Percentiles rank a stretch among this genome's conserved stretches.
Conservation (phyloP, 202 grass and related monocot genomes). For the Musa balbisiana region DNA sequence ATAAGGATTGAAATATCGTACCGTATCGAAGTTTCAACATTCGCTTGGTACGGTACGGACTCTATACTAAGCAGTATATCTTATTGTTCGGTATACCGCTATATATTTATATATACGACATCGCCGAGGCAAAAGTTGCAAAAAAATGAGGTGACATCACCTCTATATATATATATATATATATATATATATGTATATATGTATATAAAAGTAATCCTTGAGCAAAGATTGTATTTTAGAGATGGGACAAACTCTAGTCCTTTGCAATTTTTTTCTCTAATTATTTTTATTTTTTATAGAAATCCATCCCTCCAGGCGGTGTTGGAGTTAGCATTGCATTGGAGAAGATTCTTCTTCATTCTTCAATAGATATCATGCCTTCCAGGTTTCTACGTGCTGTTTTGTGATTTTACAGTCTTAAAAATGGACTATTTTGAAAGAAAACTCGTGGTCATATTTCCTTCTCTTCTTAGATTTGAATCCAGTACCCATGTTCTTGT, state of each 20-base stretch:
- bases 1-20: neutral
- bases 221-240: neutral
- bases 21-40: no score
- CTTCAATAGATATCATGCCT: constrained; percentile 61
- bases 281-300: constrained; percentile 28
- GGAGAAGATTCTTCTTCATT: constrained; percentile 75
- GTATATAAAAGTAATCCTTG: no score
- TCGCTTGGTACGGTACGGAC: no score
- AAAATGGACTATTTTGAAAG: neutral
- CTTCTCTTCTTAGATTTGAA: constrained; percentile 48
- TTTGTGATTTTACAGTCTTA: neutral
- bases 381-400: constrained; percentile 35
- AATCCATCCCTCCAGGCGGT: constrained; percentile 66
- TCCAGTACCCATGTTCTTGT: constrained; percentile 73
- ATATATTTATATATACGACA: neutral
- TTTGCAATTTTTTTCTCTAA: neutral
- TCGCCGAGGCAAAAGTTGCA: no score
- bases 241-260: neutral
- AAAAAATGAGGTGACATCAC: no score
- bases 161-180: no score
- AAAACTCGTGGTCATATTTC: neutral
- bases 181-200: no score
- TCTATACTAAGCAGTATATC: no score
- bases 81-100: no score
- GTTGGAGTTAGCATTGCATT: constrained; percentile 94